A percentile compares a stretch with the other conserved stretches of the same genome.
These are phyloP conservation scores for Saturnispora dispora DNA, from an alignment of 805 yeast species.

Conservation along the genomic window DNA sequence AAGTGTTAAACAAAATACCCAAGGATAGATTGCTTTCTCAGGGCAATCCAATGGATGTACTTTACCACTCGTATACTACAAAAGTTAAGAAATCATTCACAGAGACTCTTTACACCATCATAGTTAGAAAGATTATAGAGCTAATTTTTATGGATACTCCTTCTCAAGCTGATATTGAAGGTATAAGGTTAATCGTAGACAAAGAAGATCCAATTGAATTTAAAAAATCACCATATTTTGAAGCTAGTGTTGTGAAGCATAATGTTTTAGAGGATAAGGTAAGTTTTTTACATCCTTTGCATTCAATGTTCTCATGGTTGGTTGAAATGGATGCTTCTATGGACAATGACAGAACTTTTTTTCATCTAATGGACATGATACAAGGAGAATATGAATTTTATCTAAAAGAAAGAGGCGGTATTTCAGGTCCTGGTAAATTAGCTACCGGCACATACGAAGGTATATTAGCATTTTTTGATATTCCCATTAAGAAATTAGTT, in stretches of 20 bases:
- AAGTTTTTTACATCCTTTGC: constrained; percentile 74
- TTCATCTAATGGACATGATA: constrained; percentile 13
- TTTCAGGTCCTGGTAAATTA: constrained; percentile 1
- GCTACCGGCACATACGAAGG: constrained; percentile 14
- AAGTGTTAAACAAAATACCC: constrained; percentile 28
- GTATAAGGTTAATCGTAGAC: constrained; percentile 11
- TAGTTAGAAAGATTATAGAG: constrained; percentile 12
- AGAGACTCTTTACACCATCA: constrained; percentile 13
- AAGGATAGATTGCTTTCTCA: constrained; percentile 9
- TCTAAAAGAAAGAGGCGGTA: constrained; percentile 6
- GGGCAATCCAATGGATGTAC: constrained; percentile 13
- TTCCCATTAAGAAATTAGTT: constrained; percentile 69
- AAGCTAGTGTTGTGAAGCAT: constrained; percentile 26
- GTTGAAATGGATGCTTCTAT: constrained; percentile 40
- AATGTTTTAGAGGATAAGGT: constrained; percentile 40
- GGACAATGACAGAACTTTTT: constrained; percentile 12
- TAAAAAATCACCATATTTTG: constrained; percentile 17
- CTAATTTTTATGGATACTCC: constrained; percentile 13
- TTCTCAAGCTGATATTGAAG: constrained; percentile 5
- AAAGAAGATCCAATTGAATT: constrained; percentile 20
- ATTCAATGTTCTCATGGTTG: constrained; percentile 62
- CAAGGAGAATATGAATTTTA: constrained; percentile 16
- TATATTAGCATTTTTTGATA: constrained; percentile 44
- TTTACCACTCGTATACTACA: constrained; percentile 14
- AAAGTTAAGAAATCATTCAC: constrained; percentile 14